Percentiles rank a stretch among this genome's conserved stretches.
Evolutionary conservation across 495 filamentous ascomycete species (phyloP).

Genomic region (Amphirosellinia nigrospora): DNA sequence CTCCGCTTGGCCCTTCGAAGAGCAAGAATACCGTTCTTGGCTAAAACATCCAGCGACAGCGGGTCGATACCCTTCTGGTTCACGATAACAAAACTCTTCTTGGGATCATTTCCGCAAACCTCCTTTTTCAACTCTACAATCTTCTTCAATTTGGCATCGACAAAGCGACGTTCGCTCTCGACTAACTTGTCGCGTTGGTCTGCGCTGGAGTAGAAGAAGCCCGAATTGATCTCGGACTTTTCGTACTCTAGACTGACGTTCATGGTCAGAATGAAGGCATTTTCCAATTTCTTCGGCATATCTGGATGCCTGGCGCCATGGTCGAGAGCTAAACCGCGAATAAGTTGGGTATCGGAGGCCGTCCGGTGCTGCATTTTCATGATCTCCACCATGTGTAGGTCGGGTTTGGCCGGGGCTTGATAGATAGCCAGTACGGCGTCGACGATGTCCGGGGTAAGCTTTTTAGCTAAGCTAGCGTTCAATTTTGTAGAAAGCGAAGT

Average conservation of each 20-base stretch:
- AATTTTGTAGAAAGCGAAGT: conserved; percentile 96
- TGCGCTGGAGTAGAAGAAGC: conserved; percentile 98
- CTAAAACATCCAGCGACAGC: conserved; percentile 89
- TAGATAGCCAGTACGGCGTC: conserved; percentile 96
- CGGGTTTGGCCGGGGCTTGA: conserved; percentile 85
- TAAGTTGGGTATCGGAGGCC: conserved; percentile 94
- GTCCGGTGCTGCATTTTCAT: conserved; percentile 99
- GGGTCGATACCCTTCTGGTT: conserved; percentile 99
- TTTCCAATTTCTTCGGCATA: conserved; percentile 96
- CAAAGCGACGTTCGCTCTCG: conserved; percentile 93
- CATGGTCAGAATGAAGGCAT: conserved; percentile 91
- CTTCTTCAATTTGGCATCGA: conserved; percentile 96
- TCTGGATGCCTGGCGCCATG: conserved; percentile 97
- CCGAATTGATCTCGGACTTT: conserved; percentile 98
- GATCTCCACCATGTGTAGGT: conserved; percentile 99
- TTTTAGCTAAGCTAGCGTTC: conserved; percentile 84
- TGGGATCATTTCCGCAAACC: conserved; percentile 91
- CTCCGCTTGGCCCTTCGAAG: conserved; percentile 92
- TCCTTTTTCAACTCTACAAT: conserved; percentile 98
- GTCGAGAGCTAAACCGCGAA: conserved; percentile 89
- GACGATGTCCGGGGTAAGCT: conserved; percentile 90
- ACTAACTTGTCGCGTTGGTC: conserved; percentile 97
- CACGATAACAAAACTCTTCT: conserved; percentile 96
- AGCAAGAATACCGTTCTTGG: conserved; percentile 97
- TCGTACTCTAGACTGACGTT: conserved; percentile 99